A percentile compares a stretch with the other conserved stretches of the same genome.
These are phyloP conservation scores for Metschnikowia gelsemii DNA, from an alignment of 805 yeast species.

Conservation along the genomic window DNA sequence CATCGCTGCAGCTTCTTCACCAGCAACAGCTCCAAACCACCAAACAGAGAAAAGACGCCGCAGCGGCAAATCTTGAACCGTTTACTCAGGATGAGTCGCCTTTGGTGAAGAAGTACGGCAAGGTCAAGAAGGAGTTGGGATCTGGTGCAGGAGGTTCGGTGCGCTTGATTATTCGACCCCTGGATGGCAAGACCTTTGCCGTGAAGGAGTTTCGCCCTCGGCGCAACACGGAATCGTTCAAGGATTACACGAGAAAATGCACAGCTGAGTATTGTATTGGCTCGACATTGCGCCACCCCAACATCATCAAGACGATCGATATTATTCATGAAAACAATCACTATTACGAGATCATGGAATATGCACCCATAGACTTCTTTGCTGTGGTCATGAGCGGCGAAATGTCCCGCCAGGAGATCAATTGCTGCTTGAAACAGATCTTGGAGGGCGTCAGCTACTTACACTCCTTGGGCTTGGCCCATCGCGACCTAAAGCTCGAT, in stretches of 20 bases:
- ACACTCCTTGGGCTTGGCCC: slow-evolving; percentile 78
- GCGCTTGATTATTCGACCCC: slow-evolving; percentile 63
- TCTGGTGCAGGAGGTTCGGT: slow-evolving; percentile 90
- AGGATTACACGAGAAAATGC: slow-evolving; percentile 81
- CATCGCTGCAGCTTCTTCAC: slow-evolving; percentile 22
- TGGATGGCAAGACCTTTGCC: slow-evolving; percentile 73
- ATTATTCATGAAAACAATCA: slow-evolving; percentile 68
- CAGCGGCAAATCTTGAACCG: slow-evolving; percentile 18
- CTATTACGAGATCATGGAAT: slow-evolving; percentile 91
- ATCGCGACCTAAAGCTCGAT: slow-evolving; percentile 78
- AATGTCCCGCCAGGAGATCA: slow-evolving; percentile 78
- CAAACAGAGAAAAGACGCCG: too few relatives aligned
- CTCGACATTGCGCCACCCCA: slow-evolving; percentile 76
- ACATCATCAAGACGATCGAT: slow-evolving; percentile 75
- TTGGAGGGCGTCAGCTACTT: slow-evolving; percentile 69
- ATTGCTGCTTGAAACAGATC: slow-evolving; percentile 77
- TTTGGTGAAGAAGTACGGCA: slow-evolving; percentile 60
- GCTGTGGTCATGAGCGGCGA: slow-evolving; percentile 85
- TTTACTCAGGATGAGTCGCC: slow-evolving; percentile 26
- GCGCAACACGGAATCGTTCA: slow-evolving; percentile 64
- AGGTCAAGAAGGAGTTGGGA: slow-evolving; percentile 71
- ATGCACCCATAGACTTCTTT: slow-evolving; percentile 81
- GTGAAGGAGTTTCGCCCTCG: slow-evolving; percentile 79
- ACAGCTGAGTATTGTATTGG: slow-evolving; percentile 90
- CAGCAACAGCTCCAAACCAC: slow-evolving; percentile 30